phyloP scores from a whole-genome alignment of 148 eudicot species.

The Spergularia marina region DNA sequence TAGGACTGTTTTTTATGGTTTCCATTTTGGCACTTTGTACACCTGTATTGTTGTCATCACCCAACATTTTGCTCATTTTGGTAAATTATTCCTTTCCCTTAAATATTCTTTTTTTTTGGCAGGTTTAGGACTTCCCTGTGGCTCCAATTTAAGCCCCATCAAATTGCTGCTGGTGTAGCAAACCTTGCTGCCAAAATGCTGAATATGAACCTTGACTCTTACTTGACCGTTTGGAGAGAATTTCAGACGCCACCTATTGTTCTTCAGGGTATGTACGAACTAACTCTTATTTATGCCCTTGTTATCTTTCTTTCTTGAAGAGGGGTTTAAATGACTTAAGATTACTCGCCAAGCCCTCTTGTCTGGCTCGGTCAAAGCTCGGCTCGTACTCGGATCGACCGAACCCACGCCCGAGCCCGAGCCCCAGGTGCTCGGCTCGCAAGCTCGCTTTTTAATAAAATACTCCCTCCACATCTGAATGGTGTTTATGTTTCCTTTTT shows the following conservation, averaged over 20 bases:
- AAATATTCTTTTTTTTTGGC: slow-evolving; percentile 28
- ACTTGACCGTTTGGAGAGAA: slow-evolving; percentile 65
- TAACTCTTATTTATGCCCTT: not conserved
- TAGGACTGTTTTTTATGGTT: slow-evolving; percentile 28
- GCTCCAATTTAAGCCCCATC: slow-evolving; percentile 96
- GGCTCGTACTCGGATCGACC: no score
- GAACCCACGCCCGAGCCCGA: no score
- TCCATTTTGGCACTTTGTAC: slow-evolving; percentile 12
- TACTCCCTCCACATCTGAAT: no score
- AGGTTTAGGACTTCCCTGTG: slow-evolving; percentile 92
- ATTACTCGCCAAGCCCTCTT: no score
- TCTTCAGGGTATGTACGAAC: slow-evolving; percentile 48
- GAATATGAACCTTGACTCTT: slow-evolving; percentile 67
- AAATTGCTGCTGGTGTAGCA: slow-evolving; percentile 97
- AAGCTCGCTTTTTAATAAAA: no score
- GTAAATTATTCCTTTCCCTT: not conserved
- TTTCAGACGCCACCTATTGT: slow-evolving; percentile 70
- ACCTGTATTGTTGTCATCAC: not conserved
- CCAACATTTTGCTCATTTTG: not conserved
- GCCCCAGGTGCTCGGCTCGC: no score
- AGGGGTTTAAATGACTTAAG: no score
- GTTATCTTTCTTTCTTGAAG: not conserved
- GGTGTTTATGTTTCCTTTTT: no score
- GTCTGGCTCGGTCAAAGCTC: no score
- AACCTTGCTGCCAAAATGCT: slow-evolving; percentile 83